Evolutionary conservation across 306 rosid genomes (phyloP).

Genomic region (Lablab purpureus): DNA sequence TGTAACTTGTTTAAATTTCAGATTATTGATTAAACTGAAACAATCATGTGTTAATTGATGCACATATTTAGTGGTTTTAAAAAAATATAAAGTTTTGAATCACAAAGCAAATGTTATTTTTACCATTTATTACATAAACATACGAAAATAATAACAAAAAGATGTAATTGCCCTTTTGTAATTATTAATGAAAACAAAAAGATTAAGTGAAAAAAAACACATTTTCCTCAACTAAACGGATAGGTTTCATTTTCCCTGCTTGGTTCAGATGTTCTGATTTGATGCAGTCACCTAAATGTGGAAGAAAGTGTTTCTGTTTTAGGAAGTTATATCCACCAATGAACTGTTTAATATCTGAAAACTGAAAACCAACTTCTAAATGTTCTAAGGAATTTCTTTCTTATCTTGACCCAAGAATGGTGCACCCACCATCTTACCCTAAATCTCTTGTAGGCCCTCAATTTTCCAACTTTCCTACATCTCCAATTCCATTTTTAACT

Average conservation of each 20-base stretch:
- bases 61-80: neutral
- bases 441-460: conserved; percentile 23
- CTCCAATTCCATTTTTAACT: conserved; percentile 26
- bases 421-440: conserved; percentile 56
- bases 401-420: conserved; percentile 46
- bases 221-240: conserved; percentile 11
- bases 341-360: conserved; percentile 60
- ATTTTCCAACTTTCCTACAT: conserved; percentile 26
- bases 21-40: too few species aligned
- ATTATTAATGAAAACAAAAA: neutral
- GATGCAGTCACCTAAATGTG: conserved; percentile 52
- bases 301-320: conserved; percentile 52
- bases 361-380: conserved; percentile 62
- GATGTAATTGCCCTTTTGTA: neutral
- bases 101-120: neutral
- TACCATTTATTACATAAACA: neutral
- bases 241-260: conserved; percentile 32
- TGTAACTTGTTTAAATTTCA: too few species aligned
- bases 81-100: conserved; percentile 22
- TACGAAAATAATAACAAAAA: neutral
- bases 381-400: conserved; percentile 49
- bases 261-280: conserved; percentile 47
- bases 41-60: too few species aligned
- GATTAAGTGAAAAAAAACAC: neutral
- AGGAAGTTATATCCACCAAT: conserved; percentile 61